A percentile compares a stretch with the other conserved stretches of the same genome.
These are phyloP conservation scores for Ascoidea asiatica DNA, from an alignment of 805 yeast species.

Conservation along the genomic window DNA sequence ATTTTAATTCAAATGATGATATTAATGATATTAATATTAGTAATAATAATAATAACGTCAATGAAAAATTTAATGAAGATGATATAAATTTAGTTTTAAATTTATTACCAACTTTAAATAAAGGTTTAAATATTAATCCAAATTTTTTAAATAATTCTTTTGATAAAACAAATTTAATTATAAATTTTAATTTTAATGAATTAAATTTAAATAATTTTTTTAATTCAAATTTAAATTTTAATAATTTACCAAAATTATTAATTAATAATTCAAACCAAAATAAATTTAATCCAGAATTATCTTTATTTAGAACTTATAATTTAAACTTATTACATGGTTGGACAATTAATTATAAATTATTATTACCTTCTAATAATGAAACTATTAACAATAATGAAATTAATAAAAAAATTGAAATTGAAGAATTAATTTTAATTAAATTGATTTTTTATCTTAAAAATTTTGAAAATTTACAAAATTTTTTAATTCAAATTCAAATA, in stretches of 20 bases:
- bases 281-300: conserved; percentile 55
- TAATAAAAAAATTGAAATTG: background rate
- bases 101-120: conserved; percentile 25
- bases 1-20: background rate
- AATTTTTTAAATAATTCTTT: conserved; percentile 24
- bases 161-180: conserved; percentile 3
- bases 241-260: conserved; percentile 3
- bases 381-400: background rate
- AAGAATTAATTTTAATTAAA: too few relatives aligned
- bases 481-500: background rate
- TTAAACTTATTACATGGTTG: conserved; percentile 74
- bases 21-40: conserved; percentile 1
- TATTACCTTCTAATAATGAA: conserved; percentile 1
- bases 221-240: too few relatives aligned
- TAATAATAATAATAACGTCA: conserved; percentile 11
- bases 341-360: conserved; percentile 34
- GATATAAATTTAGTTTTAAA: conserved; percentile 16
- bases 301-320: conserved; percentile 44
- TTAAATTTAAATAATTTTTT: too few relatives aligned
- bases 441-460: too few relatives aligned
- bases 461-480: background rate
- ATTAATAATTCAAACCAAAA: conserved; percentile 4
- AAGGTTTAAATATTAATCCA: conserved; percentile 30
- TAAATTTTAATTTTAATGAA: background rate
- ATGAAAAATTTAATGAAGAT: conserved; percentile 15